These are phyloP conservation scores for Nyssa sinensis DNA, from an alignment of 148 eudicot genomes.

Conservation along the genomic window DNA sequence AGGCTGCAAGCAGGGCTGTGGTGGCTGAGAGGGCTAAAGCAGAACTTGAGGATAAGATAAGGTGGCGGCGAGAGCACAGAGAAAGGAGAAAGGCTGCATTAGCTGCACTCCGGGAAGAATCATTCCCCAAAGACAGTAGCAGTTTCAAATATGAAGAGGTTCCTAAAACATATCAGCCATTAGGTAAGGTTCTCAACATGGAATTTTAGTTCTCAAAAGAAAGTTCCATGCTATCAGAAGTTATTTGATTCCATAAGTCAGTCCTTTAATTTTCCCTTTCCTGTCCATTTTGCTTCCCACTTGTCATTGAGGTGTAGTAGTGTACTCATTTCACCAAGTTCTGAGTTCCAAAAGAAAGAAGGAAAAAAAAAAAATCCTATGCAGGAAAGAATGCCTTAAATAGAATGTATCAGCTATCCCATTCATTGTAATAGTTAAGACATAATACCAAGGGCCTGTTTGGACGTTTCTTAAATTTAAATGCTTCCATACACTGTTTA, in stretches of 20 bases:
- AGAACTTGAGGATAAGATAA: slow-evolving; percentile 26
- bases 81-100: slow-evolving; percentile 29
- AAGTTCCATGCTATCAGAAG: background rate
- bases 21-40: slow-evolving; percentile 35
- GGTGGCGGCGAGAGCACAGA: slow-evolving; percentile 22
- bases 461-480: no score
- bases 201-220: background rate
- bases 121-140: slow-evolving; percentile 10
- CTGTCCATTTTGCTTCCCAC: background rate
- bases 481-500: no score
- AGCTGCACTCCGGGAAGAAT: slow-evolving; percentile 29
- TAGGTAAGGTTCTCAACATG: slow-evolving; percentile 7
- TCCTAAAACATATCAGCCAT: slow-evolving; percentile 5
- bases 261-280: background rate
- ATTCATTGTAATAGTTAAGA: no score
- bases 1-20: slow-evolving; percentile 36
- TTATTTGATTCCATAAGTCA: background rate
- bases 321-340: background rate
- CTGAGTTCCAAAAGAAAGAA: background rate
- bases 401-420: no score
- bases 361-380: no score
- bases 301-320: background rate
- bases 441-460: no score
- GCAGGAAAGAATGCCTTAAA: no score
- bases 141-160: background rate